These are phyloP conservation scores for Metarhizium brunneum DNA, from an alignment of 2,329 filamentous ascomycete genomes.

Conservation along the genomic window DNA sequence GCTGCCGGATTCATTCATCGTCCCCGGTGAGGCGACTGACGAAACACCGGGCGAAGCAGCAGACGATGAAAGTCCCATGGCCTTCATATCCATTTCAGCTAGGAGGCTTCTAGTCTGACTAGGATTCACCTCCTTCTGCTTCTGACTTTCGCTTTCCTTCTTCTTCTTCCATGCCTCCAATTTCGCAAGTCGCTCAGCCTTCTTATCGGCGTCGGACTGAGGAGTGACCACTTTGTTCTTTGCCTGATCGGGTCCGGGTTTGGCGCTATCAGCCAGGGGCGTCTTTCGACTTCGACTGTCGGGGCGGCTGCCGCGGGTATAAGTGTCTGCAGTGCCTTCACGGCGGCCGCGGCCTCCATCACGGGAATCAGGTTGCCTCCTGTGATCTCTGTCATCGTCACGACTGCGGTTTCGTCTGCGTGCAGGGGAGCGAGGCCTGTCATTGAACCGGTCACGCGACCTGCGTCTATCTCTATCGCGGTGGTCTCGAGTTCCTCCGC, in stretches of 20 bases:
- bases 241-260: slow-evolving; percentile 49
- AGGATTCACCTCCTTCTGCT: slow-evolving; percentile 58
- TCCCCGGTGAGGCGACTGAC: slow-evolving; percentile 40
- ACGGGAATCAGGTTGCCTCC: slow-evolving; percentile 66
- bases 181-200: slow-evolving; percentile 71
- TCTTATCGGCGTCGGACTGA: slow-evolving; percentile 61
- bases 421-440: slow-evolving; percentile 49
- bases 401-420: slow-evolving; percentile 53
- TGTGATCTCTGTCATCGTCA: slow-evolving; percentile 54
- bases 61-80: slow-evolving; percentile 35
- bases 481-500: slow-evolving; percentile 49
- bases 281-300: slow-evolving; percentile 49
- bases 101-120: slow-evolving; percentile 58
- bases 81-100: slow-evolving; percentile 65
- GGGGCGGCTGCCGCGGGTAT: slow-evolving; percentile 55
- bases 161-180: slow-evolving; percentile 90
- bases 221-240: slow-evolving; percentile 36
- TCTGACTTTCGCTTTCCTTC: slow-evolving; percentile 65
- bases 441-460: slow-evolving; percentile 50
- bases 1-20: slow-evolving; percentile 30
- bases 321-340: slow-evolving; percentile 64
- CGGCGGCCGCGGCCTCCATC: slow-evolving; percentile 55
- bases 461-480: slow-evolving; percentile 50
- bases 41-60: slow-evolving; percentile 41
- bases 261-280: slow-evolving; percentile 37